Evolutionary conservation across 2,329 filamentous ascomycete species (phyloP), one percentile per base, ranked within the genome.

Genomic region (Clonostachys chloroleuca): DNA sequence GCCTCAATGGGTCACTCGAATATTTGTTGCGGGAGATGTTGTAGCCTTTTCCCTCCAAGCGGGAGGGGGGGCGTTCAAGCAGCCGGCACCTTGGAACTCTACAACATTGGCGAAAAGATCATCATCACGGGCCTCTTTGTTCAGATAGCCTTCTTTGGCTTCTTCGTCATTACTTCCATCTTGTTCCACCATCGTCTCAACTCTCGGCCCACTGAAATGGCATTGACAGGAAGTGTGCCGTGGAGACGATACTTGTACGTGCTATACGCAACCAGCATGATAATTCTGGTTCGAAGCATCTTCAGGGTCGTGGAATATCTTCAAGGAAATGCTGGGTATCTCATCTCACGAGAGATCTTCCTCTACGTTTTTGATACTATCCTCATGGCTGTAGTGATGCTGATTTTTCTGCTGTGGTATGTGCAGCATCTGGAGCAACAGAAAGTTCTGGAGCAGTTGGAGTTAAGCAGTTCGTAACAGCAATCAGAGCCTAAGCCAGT

Each of bases 11-110:
- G 58, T 82, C 6, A 81, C 78, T 4, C 75, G 70, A 46, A 64
- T 75, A 35, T 83, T 83, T 49, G 78, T 84, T 5, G 44, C 58
- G 7, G 76, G 78, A 34, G 80, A 83, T 52, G 56, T 81, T 5
- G 43, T 79, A 6, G 75, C 73, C 3, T 77, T 83, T 55, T 34
- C 72, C 4, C 59, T 80, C 4, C 79, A 83, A 56, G 64, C 64
- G 13, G 63, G 62, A 30, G 75, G 74, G 14, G 68, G 13, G 69
- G 69, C 2, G 53, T 75, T 44, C 48, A 51, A 42, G 36, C 49
- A 35, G 61, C 59, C 49, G 51, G 52, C 7, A 51, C 37, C 24
- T 40, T 47, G 33, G 46, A 49, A 52, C 24, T 48, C 24, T 51
- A 40, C 51, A 58, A 68, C 24, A 59, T 62, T 5, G 74, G 73